Base-by-base conservation (phyloP, 495 filamentous ascomycete species). In the Hyaloscypha variabilis region DNA sequence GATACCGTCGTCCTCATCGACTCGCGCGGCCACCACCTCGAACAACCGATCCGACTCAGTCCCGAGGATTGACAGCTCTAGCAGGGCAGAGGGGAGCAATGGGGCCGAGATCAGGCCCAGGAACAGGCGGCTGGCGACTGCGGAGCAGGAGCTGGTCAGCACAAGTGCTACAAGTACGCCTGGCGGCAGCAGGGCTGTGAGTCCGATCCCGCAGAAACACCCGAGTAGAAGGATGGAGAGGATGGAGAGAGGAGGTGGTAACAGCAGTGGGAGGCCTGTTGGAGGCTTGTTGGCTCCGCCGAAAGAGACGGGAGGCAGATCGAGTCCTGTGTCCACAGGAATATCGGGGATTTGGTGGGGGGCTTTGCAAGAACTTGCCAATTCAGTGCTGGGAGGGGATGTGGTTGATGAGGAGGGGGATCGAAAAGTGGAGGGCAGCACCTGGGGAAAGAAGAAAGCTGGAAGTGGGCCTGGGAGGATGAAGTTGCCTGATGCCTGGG, bases 301-400 rank as follows among this genome's bases (percentile, higher is more conserved):
- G 67, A 10, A 66, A 67, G 24, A 63, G 63, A 62, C 25, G 52
- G 21, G 62, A 14, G 63, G 64, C 10, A 70, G 69, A 51, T 58
- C 68, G 25, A 54, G 51, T 17, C 51, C 51, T 3, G 10, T 14
- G 14, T 28, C 23, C 54, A 69, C 42, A 61, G 56, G 54, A 0
- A 50, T 25, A 39, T 57, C 19, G 52, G 61, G 58, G 17, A 62
- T 36, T 55, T 54, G 51, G 34, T 76, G 75, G 75, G 63, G 59
- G 52, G 62, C 71, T 10, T 54, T 77, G 14, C 73, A 77, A 29
- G 69, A 67, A 23, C 64, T 77, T 52, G 73, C 75, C 31, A 75
- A 50, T 65, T 73, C 75, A 14, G 75, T 74, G 24, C 65, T 77
- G 21, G 70, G 72, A 2, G 66, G 46, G 23, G 69, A 67, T 25